Evolutionary conservation across 1,284 basidiomycete species (phyloP).

Genomic region (Coriolopsis trogii): DNA sequence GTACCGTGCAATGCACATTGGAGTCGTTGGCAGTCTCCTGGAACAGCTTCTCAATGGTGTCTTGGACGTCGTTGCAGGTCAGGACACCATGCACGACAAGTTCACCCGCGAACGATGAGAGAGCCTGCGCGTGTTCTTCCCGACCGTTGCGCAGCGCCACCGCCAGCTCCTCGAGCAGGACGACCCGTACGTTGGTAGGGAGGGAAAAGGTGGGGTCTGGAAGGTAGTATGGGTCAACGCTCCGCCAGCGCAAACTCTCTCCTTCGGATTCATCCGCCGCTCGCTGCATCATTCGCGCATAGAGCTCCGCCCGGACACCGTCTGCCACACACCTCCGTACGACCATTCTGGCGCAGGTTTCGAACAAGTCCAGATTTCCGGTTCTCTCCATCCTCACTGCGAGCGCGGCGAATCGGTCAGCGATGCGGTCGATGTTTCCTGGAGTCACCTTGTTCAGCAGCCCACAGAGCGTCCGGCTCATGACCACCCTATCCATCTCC

Average conservation of each 20-base stretch:
- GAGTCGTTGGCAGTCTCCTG: slow-evolving; percentile 17
- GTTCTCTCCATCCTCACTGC: slow-evolving; percentile 24
- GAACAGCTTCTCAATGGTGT: slow-evolving; percentile 26
- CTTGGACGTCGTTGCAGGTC: slow-evolving; percentile 24
- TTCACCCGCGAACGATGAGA: slow-evolving; percentile 28
- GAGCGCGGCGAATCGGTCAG: slow-evolving; percentile 20
- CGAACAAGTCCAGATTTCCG: slow-evolving; percentile 22
- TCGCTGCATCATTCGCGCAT: slow-evolving; percentile 29
- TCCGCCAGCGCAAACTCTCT: slow-evolving; percentile 32
- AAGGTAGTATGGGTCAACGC: slow-evolving; percentile 30
- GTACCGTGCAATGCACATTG: slow-evolving; percentile 20
- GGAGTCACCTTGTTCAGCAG: slow-evolving; percentile 32
- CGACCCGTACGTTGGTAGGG: slow-evolving; percentile 22
- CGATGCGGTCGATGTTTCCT: slow-evolving; percentile 24
- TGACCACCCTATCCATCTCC: slow-evolving; percentile 13
- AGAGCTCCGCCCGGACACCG: slow-evolving; percentile 17
- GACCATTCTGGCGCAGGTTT: slow-evolving; percentile 22
- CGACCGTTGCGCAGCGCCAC: slow-evolving; percentile 2
- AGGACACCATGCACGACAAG: slow-evolving; percentile 31
- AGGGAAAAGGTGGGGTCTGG: slow-evolving; percentile 28
- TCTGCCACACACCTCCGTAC: slow-evolving; percentile 28
- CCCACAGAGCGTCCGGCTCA: slow-evolving; percentile 26
- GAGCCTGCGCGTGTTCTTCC: slow-evolving; percentile 4
- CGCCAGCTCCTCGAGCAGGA: slow-evolving; percentile 19
- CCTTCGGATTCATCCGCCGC: slow-evolving; percentile 31